These are phyloP conservation scores for Euphorbia tirucalli DNA, from an alignment of 345 rosid species.

Conservation along the genomic window DNA sequence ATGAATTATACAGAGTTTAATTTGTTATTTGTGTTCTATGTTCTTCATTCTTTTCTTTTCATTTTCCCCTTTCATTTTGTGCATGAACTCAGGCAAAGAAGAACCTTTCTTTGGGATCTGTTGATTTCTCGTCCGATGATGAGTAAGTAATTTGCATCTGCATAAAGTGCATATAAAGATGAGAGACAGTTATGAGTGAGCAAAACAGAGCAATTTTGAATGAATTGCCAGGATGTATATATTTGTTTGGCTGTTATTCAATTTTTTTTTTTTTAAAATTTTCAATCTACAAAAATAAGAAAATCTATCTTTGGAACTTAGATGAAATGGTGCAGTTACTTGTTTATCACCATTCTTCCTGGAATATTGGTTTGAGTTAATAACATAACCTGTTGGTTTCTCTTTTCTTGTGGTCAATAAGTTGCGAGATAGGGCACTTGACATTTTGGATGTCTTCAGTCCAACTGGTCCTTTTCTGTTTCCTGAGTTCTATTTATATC, in stretches of 20 bases:
- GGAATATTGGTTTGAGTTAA: not conserved
- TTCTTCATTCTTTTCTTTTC: not conserved
- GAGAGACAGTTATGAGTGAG: not conserved
- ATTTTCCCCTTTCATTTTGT: not conserved
- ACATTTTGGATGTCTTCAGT: constrained; percentile 1
- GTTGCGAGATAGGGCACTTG: not conserved
- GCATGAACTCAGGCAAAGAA: constrained; percentile 58
- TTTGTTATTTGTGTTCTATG: not conserved
- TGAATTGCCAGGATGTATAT: not conserved
- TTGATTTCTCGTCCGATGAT: constrained; percentile 48
- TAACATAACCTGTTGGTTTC: not conserved
- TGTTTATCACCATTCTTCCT: not conserved
- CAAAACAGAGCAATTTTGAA: not conserved
- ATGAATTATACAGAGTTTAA: not conserved
- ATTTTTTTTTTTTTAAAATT: not conserved
- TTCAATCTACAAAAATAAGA: not conserved
- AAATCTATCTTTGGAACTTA: not conserved
- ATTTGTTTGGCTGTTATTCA: not conserved
- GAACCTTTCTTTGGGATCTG: constrained; percentile 77
- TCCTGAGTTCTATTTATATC: not conserved
- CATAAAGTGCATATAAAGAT: constrained; percentile 3
- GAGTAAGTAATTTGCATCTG: constrained; percentile 55
- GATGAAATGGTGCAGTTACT: not conserved
- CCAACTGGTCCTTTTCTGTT: not conserved
- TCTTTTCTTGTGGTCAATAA: not conserved